phyloP scores from a whole-genome alignment of 1,284 basidiomycete species.

The Inonotus hispidus region DNA sequence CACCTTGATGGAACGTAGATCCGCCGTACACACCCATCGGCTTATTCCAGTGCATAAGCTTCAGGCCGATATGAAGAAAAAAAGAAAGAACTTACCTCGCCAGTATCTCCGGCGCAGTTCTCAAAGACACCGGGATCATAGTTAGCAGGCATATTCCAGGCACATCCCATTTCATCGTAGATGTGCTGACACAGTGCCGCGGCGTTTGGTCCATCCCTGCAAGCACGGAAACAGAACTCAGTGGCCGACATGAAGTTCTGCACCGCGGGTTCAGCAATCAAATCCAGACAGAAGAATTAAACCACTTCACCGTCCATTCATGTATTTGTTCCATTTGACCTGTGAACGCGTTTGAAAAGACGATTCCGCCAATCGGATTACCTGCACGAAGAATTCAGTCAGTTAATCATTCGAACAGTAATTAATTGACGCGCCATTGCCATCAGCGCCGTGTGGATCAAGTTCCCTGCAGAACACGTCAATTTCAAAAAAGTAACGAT shows the following conservation, averaged over 20 bases:
- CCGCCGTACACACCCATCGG: constrained; percentile 67
- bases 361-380: constrained; percentile 64
- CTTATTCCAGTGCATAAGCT: constrained; percentile 27
- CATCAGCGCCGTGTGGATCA: constrained; percentile 30
- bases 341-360: constrained; percentile 63
- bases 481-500: neutral
- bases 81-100: constrained; percentile 32
- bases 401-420: neutral
- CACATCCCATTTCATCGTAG: constrained; percentile 61
- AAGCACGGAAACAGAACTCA: constrained; percentile 73
- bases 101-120: constrained; percentile 48
- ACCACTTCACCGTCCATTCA: constrained; percentile 56
- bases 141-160: constrained; percentile 66
- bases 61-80: neutral
- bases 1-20: constrained; percentile 63
- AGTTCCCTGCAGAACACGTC: constrained; percentile 23
- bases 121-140: constrained; percentile 56
- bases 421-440: constrained; percentile 17
- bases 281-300: neutral
- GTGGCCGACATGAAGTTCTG: constrained; percentile 53
- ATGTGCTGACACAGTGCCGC: constrained; percentile 61
- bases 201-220: constrained; percentile 54
- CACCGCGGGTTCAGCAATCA: constrained; percentile 1
- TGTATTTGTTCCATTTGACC: constrained; percentile 51
- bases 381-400: constrained; percentile 28